phyloP scores from a whole-genome alignment of 257 asterid genomes.

The Avicennia marina region DNA sequence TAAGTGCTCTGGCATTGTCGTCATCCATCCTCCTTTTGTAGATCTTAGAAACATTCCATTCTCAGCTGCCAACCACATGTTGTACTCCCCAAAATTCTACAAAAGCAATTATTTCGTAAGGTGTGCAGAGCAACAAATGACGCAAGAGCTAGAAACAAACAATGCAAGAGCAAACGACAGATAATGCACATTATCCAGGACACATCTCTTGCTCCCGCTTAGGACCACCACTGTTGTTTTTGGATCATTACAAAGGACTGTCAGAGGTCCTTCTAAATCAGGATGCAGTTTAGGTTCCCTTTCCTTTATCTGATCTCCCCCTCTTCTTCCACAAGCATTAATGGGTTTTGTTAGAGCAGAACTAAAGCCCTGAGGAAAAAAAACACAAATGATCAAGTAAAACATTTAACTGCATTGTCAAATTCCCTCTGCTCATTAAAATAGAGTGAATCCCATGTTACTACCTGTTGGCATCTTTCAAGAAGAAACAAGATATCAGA shows the following conservation, averaged over 20 bases:
- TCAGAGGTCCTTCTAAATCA: slow-evolving; percentile 58
- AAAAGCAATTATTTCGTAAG: slow-evolving; percentile 26
- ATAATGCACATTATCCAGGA: slow-evolving; percentile 92
- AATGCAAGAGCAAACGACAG: too few relatives aligned
- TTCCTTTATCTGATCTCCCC: slow-evolving; percentile 94
- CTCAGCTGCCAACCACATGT: slow-evolving; percentile 98
- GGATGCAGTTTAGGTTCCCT: slow-evolving; percentile 95
- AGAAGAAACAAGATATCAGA: too few relatives aligned
- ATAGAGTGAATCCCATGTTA: too few relatives aligned
- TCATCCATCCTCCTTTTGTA: slow-evolving; percentile 89
- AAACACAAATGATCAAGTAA: too few relatives aligned
- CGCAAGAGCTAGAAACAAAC: background rate
- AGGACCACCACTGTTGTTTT: slow-evolving; percentile 83
- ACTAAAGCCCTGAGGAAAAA: slow-evolving; percentile 98
- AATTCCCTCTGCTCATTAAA: too few relatives aligned
- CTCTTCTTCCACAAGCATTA: too few relatives aligned
- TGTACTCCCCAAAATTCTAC: slow-evolving; percentile 82
- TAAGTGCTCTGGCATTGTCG: slow-evolving; percentile 98
- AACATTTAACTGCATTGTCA: too few relatives aligned
- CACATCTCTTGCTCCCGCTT: slow-evolving; percentile 80
- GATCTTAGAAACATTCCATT: slow-evolving; percentile 95
- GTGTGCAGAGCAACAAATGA: background rate
- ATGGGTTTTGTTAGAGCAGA: slow-evolving; percentile 74
- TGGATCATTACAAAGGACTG: slow-evolving; percentile 69
- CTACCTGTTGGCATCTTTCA: too few relatives aligned